Evolutionary conservation across 2,329 filamentous ascomycete species (phyloP), one percentile per base, ranked within the genome.

Genomic region (Davidsoniella virescens): DNA sequence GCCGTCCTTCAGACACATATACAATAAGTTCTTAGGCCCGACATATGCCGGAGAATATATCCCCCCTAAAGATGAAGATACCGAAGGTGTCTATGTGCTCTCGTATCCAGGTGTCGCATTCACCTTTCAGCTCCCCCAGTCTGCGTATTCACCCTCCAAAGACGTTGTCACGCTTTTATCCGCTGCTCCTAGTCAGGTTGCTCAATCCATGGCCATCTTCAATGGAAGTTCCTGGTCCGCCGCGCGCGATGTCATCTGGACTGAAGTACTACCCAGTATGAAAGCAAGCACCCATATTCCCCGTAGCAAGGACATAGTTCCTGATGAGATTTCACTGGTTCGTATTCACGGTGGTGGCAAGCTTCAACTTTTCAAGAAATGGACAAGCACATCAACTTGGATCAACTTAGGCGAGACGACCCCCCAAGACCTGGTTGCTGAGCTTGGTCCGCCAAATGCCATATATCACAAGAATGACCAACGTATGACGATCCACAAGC

Each of bases 21-120:
- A 96, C 63, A 87, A 94, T 59, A 80, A 85, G 49, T 71, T 95
- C n/a, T 80, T 98, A 55, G 92, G 92, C 0, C 88, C 88, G 16
- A 93, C 90, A 0, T 96, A 94, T 62, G 84, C 84, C 1, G 92
- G 92, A 55, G 92, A 98, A 68, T 98, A 90, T 60, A 73, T 94
- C 37, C 74, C 82, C 7, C 23, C 36, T 17, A 41, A 52, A n/a
- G 47, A 53, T 33, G 50, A 49, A 16, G 60, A 68, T 1, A 69
- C 70, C 14, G 67, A 72, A 52, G 88, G 88, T 14, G 83, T 78
- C 18, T 98, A 96, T 61, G 80, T 94, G 33, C 70, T 98, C 33
- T 96, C 90, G 1, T 98, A 95, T 65, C 88, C 90, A 1, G 92
- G 92, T 0, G 80, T 98, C 26, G 87, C 90, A 0, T 95, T 96